These are phyloP conservation scores for Geranomyces michiganensis DNA, from an alignment of 192 early-diverging fungal genomes.

Conservation along the genomic window DNA sequence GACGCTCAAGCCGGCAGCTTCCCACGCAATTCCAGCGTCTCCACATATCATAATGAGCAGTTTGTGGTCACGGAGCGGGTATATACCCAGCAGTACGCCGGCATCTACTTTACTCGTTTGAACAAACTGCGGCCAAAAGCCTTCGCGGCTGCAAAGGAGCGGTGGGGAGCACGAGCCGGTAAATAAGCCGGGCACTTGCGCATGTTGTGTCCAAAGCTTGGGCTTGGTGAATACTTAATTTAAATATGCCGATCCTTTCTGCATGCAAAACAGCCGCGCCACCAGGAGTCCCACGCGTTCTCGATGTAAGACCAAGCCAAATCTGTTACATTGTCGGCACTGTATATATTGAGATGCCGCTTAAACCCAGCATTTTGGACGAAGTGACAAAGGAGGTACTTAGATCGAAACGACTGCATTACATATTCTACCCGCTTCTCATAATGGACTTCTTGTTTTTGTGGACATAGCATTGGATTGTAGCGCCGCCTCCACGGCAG, in stretches of 20 bases:
- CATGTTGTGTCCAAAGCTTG: no score
- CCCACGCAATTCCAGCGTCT: not conserved
- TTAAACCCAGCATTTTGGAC: conserved; percentile 90
- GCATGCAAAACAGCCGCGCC: conserved; percentile 7
- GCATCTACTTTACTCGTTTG: conserved; percentile 81
- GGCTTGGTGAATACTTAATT: no score
- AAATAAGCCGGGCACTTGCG: no score
- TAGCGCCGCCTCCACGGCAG: conserved; percentile 59
- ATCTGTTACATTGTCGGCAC: conserved; percentile 83
- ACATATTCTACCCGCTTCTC: no score
- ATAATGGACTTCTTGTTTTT: not conserved
- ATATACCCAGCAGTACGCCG: conserved; percentile 84
- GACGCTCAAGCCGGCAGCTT: not conserved
- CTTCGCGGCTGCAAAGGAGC: conserved; percentile 53
- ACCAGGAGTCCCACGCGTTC: conserved; percentile 61
- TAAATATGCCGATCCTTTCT: not conserved
- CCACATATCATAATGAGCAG: conserved; percentile 1
- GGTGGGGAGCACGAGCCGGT: conserved; percentile 48
- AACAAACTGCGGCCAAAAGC: conserved; percentile 63
- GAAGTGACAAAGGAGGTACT: conserved; percentile 80
- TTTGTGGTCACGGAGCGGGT: conserved; percentile 64
- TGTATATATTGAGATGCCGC: conserved; percentile 81
- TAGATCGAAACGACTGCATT: no score
- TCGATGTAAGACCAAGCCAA: conserved; percentile 70
- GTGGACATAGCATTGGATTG: conserved; percentile 64